phyloP scores from a whole-genome alignment of 805 yeast species.

The Wickerhamiella domercqiae region DNA sequence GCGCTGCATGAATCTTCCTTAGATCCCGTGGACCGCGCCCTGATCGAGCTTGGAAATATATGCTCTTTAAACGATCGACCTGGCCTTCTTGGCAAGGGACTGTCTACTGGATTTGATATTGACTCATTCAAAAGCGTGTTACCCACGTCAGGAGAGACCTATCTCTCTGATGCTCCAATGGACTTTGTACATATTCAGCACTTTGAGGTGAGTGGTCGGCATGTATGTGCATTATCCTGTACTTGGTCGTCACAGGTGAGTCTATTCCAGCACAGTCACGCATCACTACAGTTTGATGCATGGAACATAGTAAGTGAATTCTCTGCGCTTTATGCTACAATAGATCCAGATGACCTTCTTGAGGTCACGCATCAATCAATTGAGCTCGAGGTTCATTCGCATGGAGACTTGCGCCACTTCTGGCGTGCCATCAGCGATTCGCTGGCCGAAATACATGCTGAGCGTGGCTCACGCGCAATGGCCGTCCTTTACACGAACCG shows the following conservation, averaged over 20 bases:
- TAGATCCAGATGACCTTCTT: background rate
- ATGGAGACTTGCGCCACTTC: background rate
- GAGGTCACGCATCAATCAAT: background rate
- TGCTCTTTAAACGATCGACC: slow-evolving; percentile 45
- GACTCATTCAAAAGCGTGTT: slow-evolving; percentile 32
- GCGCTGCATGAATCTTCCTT: slow-evolving; percentile 70
- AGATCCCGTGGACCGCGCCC: slow-evolving; percentile 51
- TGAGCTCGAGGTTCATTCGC: background rate
- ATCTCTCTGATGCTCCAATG: slow-evolving; percentile 14
- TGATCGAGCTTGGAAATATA: slow-evolving; percentile 61
- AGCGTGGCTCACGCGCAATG: slow-evolving; percentile 19
- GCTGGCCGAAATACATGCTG: background rate
- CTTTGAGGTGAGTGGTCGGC: slow-evolving; percentile 14
- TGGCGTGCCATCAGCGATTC: background rate
- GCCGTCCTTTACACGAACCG: slow-evolving; percentile 65
- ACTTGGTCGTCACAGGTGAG: slow-evolving; percentile 10
- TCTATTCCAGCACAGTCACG: slow-evolving; percentile 3
- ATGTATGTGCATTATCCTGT: slow-evolving; percentile 8
- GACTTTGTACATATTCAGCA: slow-evolving; percentile 21
- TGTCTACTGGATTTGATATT: slow-evolving; percentile 68
- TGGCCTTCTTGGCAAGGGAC: slow-evolving; percentile 76
- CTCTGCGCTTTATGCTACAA: background rate
- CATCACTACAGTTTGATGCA: no score
- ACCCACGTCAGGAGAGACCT: slow-evolving; percentile 23
- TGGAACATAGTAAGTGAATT: slow-evolving; percentile 1